Base-by-base conservation (phyloP, 306 rosid genomes). In the Ormosia semicastrata region DNA sequence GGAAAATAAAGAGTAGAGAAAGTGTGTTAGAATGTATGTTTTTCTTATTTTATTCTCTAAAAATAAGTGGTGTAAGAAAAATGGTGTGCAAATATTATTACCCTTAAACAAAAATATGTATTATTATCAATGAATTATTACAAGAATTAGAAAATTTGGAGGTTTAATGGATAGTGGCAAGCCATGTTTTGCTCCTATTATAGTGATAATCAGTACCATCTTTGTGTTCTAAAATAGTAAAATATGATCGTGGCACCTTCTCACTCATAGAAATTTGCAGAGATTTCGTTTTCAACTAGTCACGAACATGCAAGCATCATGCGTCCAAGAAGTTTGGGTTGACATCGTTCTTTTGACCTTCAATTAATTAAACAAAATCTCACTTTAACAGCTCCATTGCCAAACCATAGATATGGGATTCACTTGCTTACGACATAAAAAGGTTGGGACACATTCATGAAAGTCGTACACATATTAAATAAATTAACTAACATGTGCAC, bases 161-260 rank as follows among this genome's bases (percentile, higher is more conserved):
- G 14, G 43, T 59, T 60, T n/a, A 10, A 65, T 14, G 15, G 43
- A 69, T 79, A 3, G 36, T 79, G 76, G 69, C 64, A 80, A 14
- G 62, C 43, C 52, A 34, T 33, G 41, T 62, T 62, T 76, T 64
- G 46, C 71, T 85, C 85, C 83, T 76, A 57, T 44, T 54, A 34
- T 70, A 43, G 54, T 80, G 82, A 46, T 62, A 53, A 62, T 85
- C 37, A 54, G 12, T 34, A 63, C 37, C 52, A 44, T 33, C 17
- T 43, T 11, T 33, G 2, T 73, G 60, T 59, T 32, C 14, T 47
- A 79, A 79, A 79, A 53, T 84, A 84, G 81, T 70, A 81, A 56
- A 59, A 41, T 57, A 62, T 30, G 4, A 32, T 60, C 47, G 68
- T 74, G 84, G 73, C 62, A 2, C 57, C 9, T 46, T 73, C 18